phyloP scores from a whole-genome alignment of 2,329 filamentous ascomycete species.

The Verticillium tricorpus region DNA sequence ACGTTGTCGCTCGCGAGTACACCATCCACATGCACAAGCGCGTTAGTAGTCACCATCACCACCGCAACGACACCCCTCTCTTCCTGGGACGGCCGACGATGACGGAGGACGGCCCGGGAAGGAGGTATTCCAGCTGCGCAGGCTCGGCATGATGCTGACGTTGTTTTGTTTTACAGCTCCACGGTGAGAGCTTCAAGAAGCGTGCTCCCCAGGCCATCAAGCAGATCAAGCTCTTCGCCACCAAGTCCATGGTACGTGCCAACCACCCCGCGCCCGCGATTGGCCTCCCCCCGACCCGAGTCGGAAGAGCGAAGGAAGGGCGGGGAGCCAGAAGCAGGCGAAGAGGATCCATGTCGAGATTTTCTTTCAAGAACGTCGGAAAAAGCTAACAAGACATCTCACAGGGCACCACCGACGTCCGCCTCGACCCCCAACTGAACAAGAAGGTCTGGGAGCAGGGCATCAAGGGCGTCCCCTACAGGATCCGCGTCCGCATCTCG shows the following conservation, averaged over 20 bases:
- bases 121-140: neutral
- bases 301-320: neutral
- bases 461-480: constrained; percentile 98
- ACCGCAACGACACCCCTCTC: neutral
- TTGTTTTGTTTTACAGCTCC: constrained; percentile 57
- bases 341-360: neutral
- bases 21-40: constrained; percentile 99
- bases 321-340: neutral
- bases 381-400: neutral
- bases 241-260: constrained; percentile 86
- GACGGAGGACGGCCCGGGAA: neutral
- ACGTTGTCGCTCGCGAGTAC: constrained; percentile 99
- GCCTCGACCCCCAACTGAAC: constrained; percentile 97
- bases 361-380: neutral
- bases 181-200: constrained; percentile 99
- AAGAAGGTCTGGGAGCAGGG: constrained; percentile 99
- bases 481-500: constrained; percentile 96
- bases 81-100: neutral
- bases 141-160: constrained; percentile 27
- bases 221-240: constrained; percentile 96
- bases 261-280: neutral
- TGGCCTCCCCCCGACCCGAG: neutral
- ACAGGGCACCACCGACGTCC: constrained; percentile 94
- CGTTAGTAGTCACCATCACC: constrained; percentile 12
- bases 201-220: constrained; percentile 97